Percentiles rank a stretch among this genome's conserved stretches.
Evolutionary conservation across 2,329 filamentous ascomycete species (phyloP).

Genomic region (Pezicula carpinea): DNA sequence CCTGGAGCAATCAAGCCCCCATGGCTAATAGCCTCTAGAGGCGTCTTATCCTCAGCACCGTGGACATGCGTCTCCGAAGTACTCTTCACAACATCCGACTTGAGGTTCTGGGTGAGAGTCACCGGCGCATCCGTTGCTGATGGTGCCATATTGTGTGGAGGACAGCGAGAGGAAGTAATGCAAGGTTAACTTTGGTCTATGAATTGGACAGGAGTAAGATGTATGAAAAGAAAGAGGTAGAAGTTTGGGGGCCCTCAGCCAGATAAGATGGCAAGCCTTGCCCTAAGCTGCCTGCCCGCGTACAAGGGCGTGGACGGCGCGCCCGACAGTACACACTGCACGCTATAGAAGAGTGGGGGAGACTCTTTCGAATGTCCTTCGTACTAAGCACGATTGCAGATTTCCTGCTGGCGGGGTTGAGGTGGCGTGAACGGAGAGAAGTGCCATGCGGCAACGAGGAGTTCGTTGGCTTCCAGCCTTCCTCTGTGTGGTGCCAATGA

Average conservation of each 20-base stretch:
- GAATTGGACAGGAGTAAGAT: neutral
- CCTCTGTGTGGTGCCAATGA: neutral
- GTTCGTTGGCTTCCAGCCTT: neutral
- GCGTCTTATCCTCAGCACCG: slow-evolving; percentile 25
- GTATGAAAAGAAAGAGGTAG: neutral
- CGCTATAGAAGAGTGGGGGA: neutral
- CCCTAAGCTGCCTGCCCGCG: neutral
- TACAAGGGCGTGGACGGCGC: neutral
- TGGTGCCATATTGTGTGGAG: slow-evolving; percentile 8
- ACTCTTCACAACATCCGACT: slow-evolving; percentile 4
- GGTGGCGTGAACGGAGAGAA: neutral
- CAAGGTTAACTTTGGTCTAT: neutral
- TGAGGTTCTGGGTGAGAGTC: neutral
- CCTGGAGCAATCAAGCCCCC: slow-evolving; percentile 22
- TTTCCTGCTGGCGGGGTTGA: neutral
- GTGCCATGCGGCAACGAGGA: neutral
- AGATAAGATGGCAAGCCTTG: neutral
- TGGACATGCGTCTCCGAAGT: slow-evolving; percentile 18
- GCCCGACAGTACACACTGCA: neutral
- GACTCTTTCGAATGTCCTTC: neutral
- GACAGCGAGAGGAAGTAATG: neutral
- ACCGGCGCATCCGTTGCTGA: slow-evolving; percentile 9
- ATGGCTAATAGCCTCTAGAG: slow-evolving; percentile 29
- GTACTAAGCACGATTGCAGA: neutral
- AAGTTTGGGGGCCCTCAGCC: neutral